Evolutionary conservation across 176 grass and related monocot genomes (phyloP), one percentile per base, ranked within the genome.

Genomic region (Eleusine coracana): DNA sequence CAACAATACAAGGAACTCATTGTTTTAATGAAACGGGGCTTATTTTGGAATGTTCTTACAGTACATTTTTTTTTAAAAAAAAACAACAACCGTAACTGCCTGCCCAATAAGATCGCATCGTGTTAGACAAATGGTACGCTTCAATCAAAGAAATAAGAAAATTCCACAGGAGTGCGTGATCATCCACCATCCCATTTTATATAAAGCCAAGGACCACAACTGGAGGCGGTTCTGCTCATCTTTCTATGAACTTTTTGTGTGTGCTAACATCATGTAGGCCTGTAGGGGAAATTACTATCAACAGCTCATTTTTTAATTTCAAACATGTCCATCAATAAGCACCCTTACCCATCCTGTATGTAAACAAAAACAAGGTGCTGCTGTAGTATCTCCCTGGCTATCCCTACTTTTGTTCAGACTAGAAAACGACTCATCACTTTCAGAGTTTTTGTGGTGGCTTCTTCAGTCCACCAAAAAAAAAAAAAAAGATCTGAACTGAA

Each of bases 371-470:
- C 16, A 61, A 40, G 60, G 18, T 20, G 4, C 12, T 27, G 46
- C 1, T 34, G 31, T 34, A 34, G 31, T 34, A 34, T 34, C 31
- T 34, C 31, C 31, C 31, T 25, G 25, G 25, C 52, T 45, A 44
- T 73, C 73, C 16, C 60, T 60, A 49, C 71, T 62, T 87, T 62
- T 27, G 79, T 69, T 34, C n/a, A 42, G n/a, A 62, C 64, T 62
- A 50, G 66, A 77, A 76, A 81, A 87, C 38, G 77, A 81, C 78
- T 16, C 28, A 37, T 16, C 28, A 37, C 66, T 64, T 79, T 71
- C 18, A 46, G 68, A 72, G 28, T 28, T 79, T 54, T 86, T 54
- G 48, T 65, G 46, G 11, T 41, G 25, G 31, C 66, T 29, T 79
- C 66, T 29, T 79, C 21, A 52, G 7, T 36, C 5, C 56, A 58